phyloP scores from a whole-genome alignment of 495 filamentous ascomycete genomes.

The Cryomyces minteri region DNA sequence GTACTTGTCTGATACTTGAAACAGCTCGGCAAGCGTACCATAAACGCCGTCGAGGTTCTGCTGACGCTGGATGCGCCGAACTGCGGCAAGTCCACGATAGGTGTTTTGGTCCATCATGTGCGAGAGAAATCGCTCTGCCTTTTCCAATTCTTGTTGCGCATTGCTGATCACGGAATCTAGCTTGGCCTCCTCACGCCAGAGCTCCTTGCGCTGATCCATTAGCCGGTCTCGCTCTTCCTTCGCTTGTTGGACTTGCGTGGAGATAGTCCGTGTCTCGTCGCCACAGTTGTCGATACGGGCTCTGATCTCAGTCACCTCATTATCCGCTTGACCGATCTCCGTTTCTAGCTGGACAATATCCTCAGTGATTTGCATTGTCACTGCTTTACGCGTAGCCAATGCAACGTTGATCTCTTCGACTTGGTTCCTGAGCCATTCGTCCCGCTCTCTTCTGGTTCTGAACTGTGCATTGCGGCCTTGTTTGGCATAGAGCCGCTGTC shows the following conservation, averaged over 20 bases:
- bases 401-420: conserved; percentile 64
- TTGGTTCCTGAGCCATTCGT: conserved; percentile 63
- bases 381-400: conserved; percentile 59
- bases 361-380: conserved; percentile 64
- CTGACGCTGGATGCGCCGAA: conserved; percentile 60
- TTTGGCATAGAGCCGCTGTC: conserved; percentile 78
- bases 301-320: conserved; percentile 49
- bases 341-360: conserved; percentile 60
- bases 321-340: conserved; percentile 52
- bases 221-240: conserved; percentile 68
- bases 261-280: conserved; percentile 48
- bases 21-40: conserved; percentile 78
- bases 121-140: conserved; percentile 56
- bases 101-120: conserved; percentile 82
- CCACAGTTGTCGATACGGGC: conserved; percentile 61
- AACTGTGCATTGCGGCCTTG: conserved; percentile 84
- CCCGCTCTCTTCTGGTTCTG: conserved; percentile 71
- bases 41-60: conserved; percentile 72
- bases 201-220: conserved; percentile 71
- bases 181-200: conserved; percentile 82
- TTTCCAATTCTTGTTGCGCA: conserved; percentile 51
- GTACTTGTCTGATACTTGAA: conserved; percentile 71
- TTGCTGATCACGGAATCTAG: conserved; percentile 60
- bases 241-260: conserved; percentile 53
- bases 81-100: conserved; percentile 61